Percentiles rank a stretch among this genome's conserved stretches.
Evolutionary conservation across 306 rosid genomes (phyloP).

Genomic region (Abrus precatorius): DNA sequence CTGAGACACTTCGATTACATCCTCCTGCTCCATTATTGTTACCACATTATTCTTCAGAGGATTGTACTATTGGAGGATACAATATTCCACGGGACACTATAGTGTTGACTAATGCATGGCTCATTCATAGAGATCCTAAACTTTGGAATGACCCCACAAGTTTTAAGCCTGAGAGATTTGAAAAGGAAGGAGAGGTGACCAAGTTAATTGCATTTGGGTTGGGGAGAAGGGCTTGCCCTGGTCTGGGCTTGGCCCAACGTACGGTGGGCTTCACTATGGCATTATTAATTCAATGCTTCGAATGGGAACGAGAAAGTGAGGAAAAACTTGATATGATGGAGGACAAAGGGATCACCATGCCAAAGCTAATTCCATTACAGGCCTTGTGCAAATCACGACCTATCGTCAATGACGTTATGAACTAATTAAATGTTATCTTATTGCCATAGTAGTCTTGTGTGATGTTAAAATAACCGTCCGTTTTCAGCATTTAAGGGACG

Average conservation of each 20-base stretch:
- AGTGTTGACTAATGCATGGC: conserved; percentile 43
- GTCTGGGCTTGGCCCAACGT: conserved; percentile 43
- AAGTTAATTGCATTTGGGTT: conserved; percentile 45
- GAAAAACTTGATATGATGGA: conserved; percentile 45
- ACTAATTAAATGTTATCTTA: not conserved
- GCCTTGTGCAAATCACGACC: conserved; percentile 40
- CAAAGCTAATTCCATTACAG: conserved; percentile 11
- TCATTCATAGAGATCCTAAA: conserved; percentile 44
- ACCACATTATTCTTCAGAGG: conserved; percentile 43
- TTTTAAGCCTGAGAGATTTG: conserved; percentile 50
- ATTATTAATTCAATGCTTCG: conserved; percentile 43
- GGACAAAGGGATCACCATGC: conserved; percentile 42
- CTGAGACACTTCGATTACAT: conserved; percentile 42
- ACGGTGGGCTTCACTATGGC: conserved; percentile 42
- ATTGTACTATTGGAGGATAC: conserved; percentile 39
- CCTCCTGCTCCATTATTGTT: conserved; percentile 44
- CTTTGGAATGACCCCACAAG: conserved; percentile 29
- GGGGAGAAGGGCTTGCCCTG: conserved; percentile 51
- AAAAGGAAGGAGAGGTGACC: conserved; percentile 38
- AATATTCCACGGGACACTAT: conserved; percentile 45
- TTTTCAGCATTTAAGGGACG: too few relatives aligned
- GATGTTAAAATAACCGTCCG: not conserved
- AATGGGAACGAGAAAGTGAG: conserved; percentile 43
- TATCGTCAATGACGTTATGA: not conserved
- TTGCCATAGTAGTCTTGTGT: not conserved